These are phyloP conservation scores for Aspergillus jensenii DNA, from an alignment of 2,329 filamentous ascomycete genomes.

Conservation along the genomic window DNA sequence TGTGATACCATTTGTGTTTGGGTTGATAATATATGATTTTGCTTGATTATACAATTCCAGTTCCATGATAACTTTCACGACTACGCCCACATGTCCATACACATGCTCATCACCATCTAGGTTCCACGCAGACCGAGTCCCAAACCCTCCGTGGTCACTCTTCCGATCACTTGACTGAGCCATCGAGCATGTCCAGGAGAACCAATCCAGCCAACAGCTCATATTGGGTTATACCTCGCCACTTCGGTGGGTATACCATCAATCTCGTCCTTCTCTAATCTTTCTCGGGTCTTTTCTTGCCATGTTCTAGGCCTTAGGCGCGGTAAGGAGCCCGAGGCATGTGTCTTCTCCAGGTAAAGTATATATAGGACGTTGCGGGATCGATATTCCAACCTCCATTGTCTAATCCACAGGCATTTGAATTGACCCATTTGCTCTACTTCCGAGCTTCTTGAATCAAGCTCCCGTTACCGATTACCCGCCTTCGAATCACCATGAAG, in stretches of 20 bases:
- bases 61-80: neutral
- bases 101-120: neutral
- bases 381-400: neutral
- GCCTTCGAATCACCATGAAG: constrained; percentile 24
- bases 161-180: neutral
- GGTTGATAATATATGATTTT: constrained; percentile 1
- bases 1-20: constrained; percentile 11
- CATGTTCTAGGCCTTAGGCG: neutral
- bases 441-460: neutral
- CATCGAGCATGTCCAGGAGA: neutral
- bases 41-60: neutral
- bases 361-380: neutral
- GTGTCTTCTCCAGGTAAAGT: neutral
- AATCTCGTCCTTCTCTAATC: neutral
- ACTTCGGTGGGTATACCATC: neutral
- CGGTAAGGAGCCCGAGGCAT: neutral
- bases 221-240: neutral
- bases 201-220: neutral
- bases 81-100: neutral
- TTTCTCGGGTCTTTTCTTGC: neutral
- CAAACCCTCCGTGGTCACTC: neutral
- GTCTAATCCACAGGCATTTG: neutral
- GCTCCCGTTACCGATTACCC: neutral
- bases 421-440: neutral
- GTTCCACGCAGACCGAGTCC: neutral